A percentile compares a stretch with the other conserved stretches of the same genome.
phyloP scores from a whole-genome alignment of 768 basidiomycete species.

The Xerocomus brunneocitrinus region DNA sequence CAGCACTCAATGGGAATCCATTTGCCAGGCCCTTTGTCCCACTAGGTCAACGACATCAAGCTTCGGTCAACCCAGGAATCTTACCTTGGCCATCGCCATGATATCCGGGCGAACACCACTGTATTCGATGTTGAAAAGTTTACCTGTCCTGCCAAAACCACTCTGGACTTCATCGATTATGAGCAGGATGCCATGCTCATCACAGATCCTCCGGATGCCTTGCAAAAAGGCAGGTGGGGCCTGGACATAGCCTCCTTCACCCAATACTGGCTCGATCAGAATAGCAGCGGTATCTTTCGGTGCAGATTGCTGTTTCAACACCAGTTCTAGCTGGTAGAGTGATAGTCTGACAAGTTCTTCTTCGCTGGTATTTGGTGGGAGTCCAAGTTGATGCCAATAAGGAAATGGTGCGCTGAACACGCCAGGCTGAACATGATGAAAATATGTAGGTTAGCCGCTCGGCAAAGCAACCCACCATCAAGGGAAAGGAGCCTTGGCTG shows the following conservation, averaged over 20 bases:
- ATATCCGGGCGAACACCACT: conserved; percentile 87
- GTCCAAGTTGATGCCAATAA: conserved; percentile 84
- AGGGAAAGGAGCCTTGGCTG: conserved; percentile 67
- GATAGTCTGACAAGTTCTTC: conserved; percentile 57
- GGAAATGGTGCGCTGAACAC: conserved; percentile 82
- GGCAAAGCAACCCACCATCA: conserved; percentile 58
- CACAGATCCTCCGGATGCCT: conserved; percentile 80
- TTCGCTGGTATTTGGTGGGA: conserved; percentile 50
- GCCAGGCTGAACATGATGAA: conserved; percentile 54
- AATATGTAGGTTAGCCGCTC: background rate
- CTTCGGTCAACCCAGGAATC: background rate
- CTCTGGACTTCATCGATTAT: conserved; percentile 87
- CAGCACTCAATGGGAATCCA: conserved; percentile 89
- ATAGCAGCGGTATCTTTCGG: conserved; percentile 91
- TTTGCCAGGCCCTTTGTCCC: conserved; percentile 67
- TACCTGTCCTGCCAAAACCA: conserved; percentile 87
- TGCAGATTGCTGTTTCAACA: conserved; percentile 74
- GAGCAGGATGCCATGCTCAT: conserved; percentile 78
- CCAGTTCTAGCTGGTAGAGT: conserved; percentile 76
- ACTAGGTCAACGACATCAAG: conserved; percentile 5
- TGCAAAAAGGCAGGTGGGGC: conserved; percentile 76
- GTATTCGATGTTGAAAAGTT: conserved; percentile 76
- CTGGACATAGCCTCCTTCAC: conserved; percentile 94
- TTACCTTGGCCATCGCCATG: conserved; percentile 81
- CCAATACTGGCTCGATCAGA: conserved; percentile 87